These are phyloP conservation scores for Chamaenerion angustifolium DNA, from an alignment of 345 rosid species.

Conservation along the genomic window DNA sequence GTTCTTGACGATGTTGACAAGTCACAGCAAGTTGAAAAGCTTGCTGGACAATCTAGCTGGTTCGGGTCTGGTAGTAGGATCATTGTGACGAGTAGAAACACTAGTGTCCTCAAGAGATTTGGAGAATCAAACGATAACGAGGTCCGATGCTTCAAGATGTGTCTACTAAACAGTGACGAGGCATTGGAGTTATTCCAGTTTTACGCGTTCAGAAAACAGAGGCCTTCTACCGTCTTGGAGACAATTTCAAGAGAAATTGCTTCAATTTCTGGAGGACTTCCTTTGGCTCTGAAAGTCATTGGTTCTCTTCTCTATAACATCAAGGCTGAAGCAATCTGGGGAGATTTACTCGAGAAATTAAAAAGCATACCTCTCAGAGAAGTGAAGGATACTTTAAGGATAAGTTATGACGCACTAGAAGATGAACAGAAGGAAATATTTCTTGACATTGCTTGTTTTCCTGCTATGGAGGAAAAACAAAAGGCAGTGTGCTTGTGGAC, in stretches of 20 bases:
- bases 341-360: not conserved
- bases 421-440: too few species aligned
- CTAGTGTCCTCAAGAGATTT: not conserved
- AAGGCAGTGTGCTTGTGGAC: too few species aligned
- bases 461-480: too few species aligned
- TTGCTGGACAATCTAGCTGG: not conserved
- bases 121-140: not conserved
- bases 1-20: not conserved
- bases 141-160: not conserved
- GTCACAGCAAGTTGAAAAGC: not conserved
- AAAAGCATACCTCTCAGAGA: not conserved
- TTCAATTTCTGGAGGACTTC: not conserved
- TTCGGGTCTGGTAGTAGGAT: not conserved
- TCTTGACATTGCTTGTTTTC: too few species aligned
- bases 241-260: not conserved
- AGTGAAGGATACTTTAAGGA: not conserved
- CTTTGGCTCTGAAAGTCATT: conserved; percentile 1
- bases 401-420: conserved; percentile 1
- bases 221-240: not conserved
- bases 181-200: not conserved
- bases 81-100: not conserved
- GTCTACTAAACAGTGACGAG: not conserved
- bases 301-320: not conserved
- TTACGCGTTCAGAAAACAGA: not conserved
- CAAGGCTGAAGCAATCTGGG: not conserved